Evolutionary conservation across 352 stramenopile genomes (phyloP), one percentile per base, ranked within the genome.

Genomic region (Blastocystis sp.): DNA sequence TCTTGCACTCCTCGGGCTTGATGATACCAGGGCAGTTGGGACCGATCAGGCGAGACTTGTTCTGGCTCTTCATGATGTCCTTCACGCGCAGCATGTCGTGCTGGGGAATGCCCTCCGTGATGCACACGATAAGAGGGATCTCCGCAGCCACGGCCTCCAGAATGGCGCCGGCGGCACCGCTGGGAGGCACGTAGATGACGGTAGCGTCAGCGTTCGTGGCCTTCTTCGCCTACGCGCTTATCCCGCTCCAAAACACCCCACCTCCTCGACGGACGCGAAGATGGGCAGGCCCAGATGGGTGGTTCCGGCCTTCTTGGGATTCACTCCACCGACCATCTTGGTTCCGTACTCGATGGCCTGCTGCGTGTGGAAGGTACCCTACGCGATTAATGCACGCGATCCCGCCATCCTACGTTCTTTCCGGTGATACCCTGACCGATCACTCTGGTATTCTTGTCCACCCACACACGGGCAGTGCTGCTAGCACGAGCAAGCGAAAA

Each of bases 1-100:
- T 98, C 92, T 99, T 99, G 91, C 95, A 98, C 92, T 99, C 97
- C 65, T 95, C 96, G 0, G 97, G 96, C 92, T 99, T 99, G 93
- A 99, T 99, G 90, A 99, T 99, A 88, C 97, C 97, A 48, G 97
- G 97, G 92, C 97, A 99, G 93, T 99, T 99, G 62, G 97, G 97
- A 52, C 97, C 97, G 89, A 99, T 98, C 53, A 99, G 92, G 62
- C 97, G 93, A 76, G 96, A 98, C 59, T 91, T 95, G 87, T 90
- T 95, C 90, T 98, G 95, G 77, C 93, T 92, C 77, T 93, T 92
- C 80, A 98, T 90, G 89, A 95, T 93, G 90, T 95, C 95, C 92
- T 98, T 98, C 89, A 98, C 93, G 23, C 95, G 96, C 74, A 98
- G 96, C 97, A 99, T 99, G 91, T 99, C 97, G 91, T 98, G 94